Evolutionary conservation across 2,329 filamentous ascomycete genomes (phyloP).

Genomic region (Penicillium sp.): DNA sequence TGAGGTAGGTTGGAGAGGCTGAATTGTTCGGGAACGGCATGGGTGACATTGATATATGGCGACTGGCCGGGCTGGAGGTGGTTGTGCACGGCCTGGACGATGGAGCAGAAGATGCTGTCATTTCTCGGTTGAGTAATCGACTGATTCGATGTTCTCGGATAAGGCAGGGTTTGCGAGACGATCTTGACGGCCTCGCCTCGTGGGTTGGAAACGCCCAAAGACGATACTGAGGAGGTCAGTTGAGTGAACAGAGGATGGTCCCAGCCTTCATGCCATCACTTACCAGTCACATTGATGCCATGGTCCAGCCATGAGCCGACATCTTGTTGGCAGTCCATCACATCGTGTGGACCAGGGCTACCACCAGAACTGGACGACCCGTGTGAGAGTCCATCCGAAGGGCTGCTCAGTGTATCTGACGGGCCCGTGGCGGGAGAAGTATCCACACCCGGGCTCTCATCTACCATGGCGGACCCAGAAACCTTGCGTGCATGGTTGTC

Average conservation of each 20-base stretch:
- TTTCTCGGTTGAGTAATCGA: constrained; percentile 25
- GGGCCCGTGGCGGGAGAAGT: constrained; percentile 24
- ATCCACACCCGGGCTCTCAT: constrained; percentile 26
- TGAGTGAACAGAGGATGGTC: neutral
- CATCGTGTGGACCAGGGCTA: constrained; percentile 27
- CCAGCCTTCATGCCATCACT: constrained; percentile 11
- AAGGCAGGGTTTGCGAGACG: constrained; percentile 57
- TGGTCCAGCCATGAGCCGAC: constrained; percentile 35
- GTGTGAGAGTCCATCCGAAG: constrained; percentile 28
- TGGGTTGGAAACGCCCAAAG: constrained; percentile 32
- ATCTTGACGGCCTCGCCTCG: constrained; percentile 48
- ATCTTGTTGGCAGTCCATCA: constrained; percentile 32
- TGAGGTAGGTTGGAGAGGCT: constrained; percentile 57
- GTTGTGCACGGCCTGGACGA: constrained; percentile 53
- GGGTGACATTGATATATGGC: constrained; percentile 59
- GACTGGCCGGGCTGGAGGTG: constrained; percentile 47
- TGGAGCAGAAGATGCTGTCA: constrained; percentile 46
- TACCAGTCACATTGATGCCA: constrained; percentile 35
- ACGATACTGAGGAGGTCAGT: constrained; percentile 32
- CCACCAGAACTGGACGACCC: constrained; percentile 29
- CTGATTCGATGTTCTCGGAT: constrained; percentile 40
- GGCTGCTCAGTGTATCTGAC: constrained; percentile 28
- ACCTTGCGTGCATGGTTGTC: constrained; percentile 25
- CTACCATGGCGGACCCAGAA: constrained; percentile 23
- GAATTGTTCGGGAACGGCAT: constrained; percentile 58